These are phyloP conservation scores for Paecilomyces niveus DNA, from an alignment of 2,329 filamentous ascomycete species.

Conservation along the genomic window DNA sequence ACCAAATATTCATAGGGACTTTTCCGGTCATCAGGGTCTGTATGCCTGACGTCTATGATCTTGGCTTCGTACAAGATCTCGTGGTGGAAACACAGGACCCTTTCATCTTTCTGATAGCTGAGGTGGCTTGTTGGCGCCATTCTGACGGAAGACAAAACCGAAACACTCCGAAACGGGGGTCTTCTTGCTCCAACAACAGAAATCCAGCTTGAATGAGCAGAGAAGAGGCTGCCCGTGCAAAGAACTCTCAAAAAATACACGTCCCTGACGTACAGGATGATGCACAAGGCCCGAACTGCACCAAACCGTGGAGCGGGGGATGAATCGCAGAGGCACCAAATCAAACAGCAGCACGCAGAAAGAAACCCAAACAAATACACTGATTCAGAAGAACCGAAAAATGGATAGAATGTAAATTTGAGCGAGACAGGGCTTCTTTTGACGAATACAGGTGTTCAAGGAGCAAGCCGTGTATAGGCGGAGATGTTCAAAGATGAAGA, in stretches of 20 bases:
- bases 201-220: not conserved
- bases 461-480: not conserved
- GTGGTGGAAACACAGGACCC: conserved; percentile 92
- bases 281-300: not conserved
- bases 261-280: not conserved
- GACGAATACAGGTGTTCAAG: not conserved
- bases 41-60: conserved; percentile 68
- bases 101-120: conserved; percentile 70
- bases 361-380: not conserved
- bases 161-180: conserved; percentile 1
- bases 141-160: conserved; percentile 31
- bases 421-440: not conserved
- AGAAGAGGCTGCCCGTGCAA: not conserved
- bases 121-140: conserved; percentile 55
- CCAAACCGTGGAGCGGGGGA: not conserved
- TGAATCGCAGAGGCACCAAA: not conserved
- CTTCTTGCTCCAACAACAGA: not conserved
- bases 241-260: not conserved
- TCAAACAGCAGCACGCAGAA: not conserved
- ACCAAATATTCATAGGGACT: conserved; percentile 81
- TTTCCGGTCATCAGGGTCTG: conserved; percentile 59
- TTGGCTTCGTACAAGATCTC: conserved; percentile 97
- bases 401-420: not conserved
- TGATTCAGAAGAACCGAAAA: not conserved
- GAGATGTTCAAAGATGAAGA: not conserved